Percentiles rank a stretch among this genome's conserved stretches.
These are phyloP conservation scores for Volvariella volvacea DNA, from an alignment of 1,284 basidiomycete species.

Conservation along the genomic window DNA sequence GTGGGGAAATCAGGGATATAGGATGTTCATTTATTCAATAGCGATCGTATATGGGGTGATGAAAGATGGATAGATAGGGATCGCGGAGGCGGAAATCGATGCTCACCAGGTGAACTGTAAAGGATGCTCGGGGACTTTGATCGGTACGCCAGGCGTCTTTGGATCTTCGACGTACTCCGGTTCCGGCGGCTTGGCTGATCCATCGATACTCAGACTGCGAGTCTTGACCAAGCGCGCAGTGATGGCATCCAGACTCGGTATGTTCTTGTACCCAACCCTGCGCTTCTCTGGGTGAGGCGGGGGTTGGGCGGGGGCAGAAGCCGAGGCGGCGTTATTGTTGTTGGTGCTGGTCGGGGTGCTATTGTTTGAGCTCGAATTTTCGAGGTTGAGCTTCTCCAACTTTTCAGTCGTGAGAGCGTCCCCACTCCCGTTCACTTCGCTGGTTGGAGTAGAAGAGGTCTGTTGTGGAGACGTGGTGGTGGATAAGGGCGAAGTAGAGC, in stretches of 20 bases:
- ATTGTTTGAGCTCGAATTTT: slow-evolving; percentile 20
- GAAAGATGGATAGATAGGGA: neutral
- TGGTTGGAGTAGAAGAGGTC: slow-evolving; percentile 24
- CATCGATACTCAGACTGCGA: slow-evolving; percentile 64
- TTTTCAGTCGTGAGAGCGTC: slow-evolving; percentile 58
- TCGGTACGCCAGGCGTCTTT: slow-evolving; percentile 66
- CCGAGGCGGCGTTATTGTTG: neutral
- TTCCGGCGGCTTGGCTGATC: slow-evolving; percentile 64
- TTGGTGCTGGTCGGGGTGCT: neutral
- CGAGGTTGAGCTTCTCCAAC: slow-evolving; percentile 51
- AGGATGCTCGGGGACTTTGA: slow-evolving; percentile 76
- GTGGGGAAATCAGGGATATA: slow-evolving; percentile 4
- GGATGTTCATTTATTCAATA: too few species aligned
- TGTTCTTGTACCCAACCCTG: slow-evolving; percentile 75
- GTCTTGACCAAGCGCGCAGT: slow-evolving; percentile 66
- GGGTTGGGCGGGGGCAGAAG: slow-evolving; percentile 8
- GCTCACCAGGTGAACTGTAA: slow-evolving; percentile 76
- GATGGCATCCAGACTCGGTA: slow-evolving; percentile 77
- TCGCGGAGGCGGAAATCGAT: neutral
- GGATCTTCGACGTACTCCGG: slow-evolving; percentile 71
- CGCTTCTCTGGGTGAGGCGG: slow-evolving; percentile 27
- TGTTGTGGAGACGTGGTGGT: slow-evolving; percentile 42
- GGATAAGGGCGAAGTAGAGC: slow-evolving; percentile 46
- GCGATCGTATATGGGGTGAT: too few species aligned
- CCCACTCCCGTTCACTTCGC: slow-evolving; percentile 26